Evolutionary conservation across 1,284 basidiomycete genomes (phyloP).

Genomic region (Ustanciosporium gigantosporum): DNA sequence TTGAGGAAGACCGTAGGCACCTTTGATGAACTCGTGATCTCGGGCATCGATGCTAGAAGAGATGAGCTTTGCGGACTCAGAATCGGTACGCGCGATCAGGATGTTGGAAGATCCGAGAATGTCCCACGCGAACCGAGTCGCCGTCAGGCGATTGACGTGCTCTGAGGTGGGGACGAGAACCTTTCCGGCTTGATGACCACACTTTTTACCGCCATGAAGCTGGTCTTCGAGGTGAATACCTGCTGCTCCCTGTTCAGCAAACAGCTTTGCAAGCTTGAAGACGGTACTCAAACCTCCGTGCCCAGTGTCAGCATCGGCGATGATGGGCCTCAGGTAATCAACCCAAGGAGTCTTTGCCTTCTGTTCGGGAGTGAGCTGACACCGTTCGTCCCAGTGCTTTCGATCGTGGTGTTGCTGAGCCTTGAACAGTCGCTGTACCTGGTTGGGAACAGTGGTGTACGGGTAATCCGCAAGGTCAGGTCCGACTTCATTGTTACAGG

Average conservation of each 20-base stretch:
- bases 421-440: constrained; percentile 61
- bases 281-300: constrained; percentile 59
- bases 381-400: constrained; percentile 59
- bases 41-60: constrained; percentile 79
- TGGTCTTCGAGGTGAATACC: constrained; percentile 60
- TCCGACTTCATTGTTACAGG: constrained; percentile 91
- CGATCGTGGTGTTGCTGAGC: constrained; percentile 60
- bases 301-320: constrained; percentile 59
- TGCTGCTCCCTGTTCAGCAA: constrained; percentile 63
- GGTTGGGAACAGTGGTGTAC: constrained; percentile 88
- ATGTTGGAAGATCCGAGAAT: constrained; percentile 84
- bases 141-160: constrained; percentile 79
- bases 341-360: constrained; percentile 57
- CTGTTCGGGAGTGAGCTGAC: constrained; percentile 45
- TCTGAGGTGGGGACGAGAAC: constrained; percentile 86
- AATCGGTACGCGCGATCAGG: constrained; percentile 86
- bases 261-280: constrained; percentile 59
- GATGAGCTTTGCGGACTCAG: constrained; percentile 83
- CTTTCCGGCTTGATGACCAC: constrained; percentile 90
- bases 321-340: constrained; percentile 59
- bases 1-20: constrained; percentile 54
- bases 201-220: constrained; percentile 65
- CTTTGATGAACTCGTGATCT: constrained; percentile 66
- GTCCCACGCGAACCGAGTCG: constrained; percentile 84
- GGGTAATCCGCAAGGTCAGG: constrained; percentile 95